Evolutionary conservation across 306 rosid genomes (phyloP), one percentile per base, ranked within the genome.

Genomic region (Comarum palustre): DNA sequence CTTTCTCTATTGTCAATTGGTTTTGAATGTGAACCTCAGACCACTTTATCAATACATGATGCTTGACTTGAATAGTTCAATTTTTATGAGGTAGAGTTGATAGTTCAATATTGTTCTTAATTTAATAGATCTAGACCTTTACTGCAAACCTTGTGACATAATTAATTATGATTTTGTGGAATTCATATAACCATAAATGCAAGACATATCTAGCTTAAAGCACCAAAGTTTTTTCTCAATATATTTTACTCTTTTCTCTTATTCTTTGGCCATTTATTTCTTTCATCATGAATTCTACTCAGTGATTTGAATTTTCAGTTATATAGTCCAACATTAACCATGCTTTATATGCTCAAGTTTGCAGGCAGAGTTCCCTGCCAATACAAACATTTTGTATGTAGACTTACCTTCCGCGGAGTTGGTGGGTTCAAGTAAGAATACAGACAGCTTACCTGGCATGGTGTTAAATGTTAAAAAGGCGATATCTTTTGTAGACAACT

Each of bases 361-460:
- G 86, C 97, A 91, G 90, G 90, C 82, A 58, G 87, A 87, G 20
- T 94, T 86, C 76, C 96, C 99, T 55, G 99, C 99, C 60, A 94
- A 94, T 83, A 94, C 99, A 66, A 94, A 94, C 84, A 87, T 94
- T 79, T 82, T 94, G 82, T 91, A 87, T 75, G 95, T 94, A 78
- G 93, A 94, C 85, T 85, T 94, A 68, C 86, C 82, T 77, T 88
- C 97, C 50, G 97, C 92, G 51, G 96, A 94, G 82, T 76, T 62
- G 67, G 88, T 94, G 31, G 96, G 86, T 34, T 90, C 99, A 66
- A 87, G 90, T 74, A 82, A 83, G 60, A 78, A 68, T 79, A 86
- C 73, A 65, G 87, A 82, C 67, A 81, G 97, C 85, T 90, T 94
- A 72, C 99, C 99, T 46, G 99, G 99, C 75, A 94, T 91, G 99